These are phyloP conservation scores for Wickerhamomyces strasburgensis DNA, from an alignment of 805 yeast species.

Conservation along the genomic window DNA sequence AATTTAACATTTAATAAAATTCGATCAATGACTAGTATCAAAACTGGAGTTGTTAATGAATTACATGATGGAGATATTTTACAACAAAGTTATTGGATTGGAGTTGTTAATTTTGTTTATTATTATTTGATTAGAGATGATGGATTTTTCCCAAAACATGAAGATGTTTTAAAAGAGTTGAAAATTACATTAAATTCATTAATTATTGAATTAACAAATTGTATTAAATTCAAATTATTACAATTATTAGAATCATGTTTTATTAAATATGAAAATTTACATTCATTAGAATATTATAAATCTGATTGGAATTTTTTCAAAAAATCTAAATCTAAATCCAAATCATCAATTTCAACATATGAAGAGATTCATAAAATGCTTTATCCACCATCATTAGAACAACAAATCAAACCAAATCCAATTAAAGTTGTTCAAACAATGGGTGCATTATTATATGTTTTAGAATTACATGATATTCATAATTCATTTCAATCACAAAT, in stretches of 20 bases:
- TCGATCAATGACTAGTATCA: slow-evolving; percentile 54
- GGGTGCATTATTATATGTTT: slow-evolving; percentile 82
- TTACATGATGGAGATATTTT: slow-evolving; percentile 57
- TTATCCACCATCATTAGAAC: slow-evolving; percentile 78
- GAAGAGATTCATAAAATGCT: slow-evolving; percentile 72
- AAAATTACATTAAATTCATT: slow-evolving; percentile 52
- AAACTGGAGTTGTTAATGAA: slow-evolving; percentile 49
- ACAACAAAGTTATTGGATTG: slow-evolving; percentile 79
- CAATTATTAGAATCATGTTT: slow-evolving; percentile 59
- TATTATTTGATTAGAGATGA: slow-evolving; percentile 74
- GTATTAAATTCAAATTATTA: slow-evolving; percentile 57
- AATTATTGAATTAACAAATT: slow-evolving; percentile 59
- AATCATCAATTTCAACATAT: slow-evolving; percentile 53
- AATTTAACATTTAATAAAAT: slow-evolving; percentile 59
- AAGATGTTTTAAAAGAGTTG: slow-evolving; percentile 56
- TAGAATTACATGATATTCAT: slow-evolving; percentile 76
- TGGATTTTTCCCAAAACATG: slow-evolving; percentile 47
- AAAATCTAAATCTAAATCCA: slow-evolving; percentile 28
- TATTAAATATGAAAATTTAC: slow-evolving; percentile 73
- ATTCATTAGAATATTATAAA: too few species aligned
- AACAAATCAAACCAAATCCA: slow-evolving; percentile 87
- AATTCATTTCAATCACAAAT: slow-evolving; percentile 75
- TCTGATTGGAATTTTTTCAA: slow-evolving; percentile 63
- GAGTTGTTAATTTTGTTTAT: slow-evolving; percentile 69
- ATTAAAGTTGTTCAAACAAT: slow-evolving; percentile 76